Evolutionary conservation across 148 eudicot species (phyloP), one percentile per base, ranked within the genome.

Genomic region (Persicaria tinctoria): DNA sequence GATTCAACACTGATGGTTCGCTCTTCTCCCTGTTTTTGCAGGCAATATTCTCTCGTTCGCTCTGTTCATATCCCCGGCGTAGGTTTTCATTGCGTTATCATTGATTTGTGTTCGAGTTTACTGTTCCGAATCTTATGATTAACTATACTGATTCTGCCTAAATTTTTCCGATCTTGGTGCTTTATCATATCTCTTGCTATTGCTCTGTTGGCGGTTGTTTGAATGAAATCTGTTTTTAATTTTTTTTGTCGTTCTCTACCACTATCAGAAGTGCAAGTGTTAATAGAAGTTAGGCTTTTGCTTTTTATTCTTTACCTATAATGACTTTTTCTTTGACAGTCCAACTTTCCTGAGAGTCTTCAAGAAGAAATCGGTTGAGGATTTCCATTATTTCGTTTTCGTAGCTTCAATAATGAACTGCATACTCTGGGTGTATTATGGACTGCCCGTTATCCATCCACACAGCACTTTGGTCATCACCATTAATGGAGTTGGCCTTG

Each of bases 21-120:
- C n/a, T 66, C 70, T 16, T 44, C 47, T 66, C 5, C 48, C 18
- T 41, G 41, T 51, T 54, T 56, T 63, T 85, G 85, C 85, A 89
- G 93, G 93, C 70, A 89, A 89, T 74, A 74, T 89, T 74, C 82
- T 86, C 13, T 86, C 94, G n/a, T 82, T 87, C 70, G 73, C 68
- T 74, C 87, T 89, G 49, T 89, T 89, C 54, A 63, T 73, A 49
- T 83, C 89, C 0, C 89, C 91, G 11, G 6, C 62, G 94, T 89
- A 86, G 56, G 74, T n/a, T 71, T 76, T 54, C 46, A n/a, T 74
- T 78, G 77, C 51, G 38, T 74, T 38, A 9, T 5, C 41, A 16
- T 63, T 12, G 8, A 20, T 4, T 53, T 27, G 17, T 62, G 44
- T 60, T 53, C 44, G 9, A 66, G 47, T 13, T 41, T 60, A 60